These are phyloP conservation scores for Candida arabinofermentans DNA, from an alignment of 805 yeast genomes.

Conservation along the genomic window DNA sequence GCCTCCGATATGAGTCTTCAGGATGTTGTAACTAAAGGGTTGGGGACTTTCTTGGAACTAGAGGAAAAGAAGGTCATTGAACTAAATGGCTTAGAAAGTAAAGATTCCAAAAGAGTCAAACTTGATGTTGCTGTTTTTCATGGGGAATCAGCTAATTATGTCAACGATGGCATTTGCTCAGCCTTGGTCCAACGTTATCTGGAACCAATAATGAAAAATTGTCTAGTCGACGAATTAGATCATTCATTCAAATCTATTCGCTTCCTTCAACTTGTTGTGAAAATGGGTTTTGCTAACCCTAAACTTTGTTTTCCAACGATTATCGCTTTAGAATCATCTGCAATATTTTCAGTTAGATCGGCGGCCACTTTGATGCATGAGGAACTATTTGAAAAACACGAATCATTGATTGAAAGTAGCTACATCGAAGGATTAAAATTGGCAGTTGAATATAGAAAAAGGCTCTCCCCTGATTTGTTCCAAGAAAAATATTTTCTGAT, in stretches of 20 bases:
- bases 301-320: constrained; percentile 63
- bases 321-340: constrained; percentile 63
- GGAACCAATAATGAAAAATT: constrained; percentile 41
- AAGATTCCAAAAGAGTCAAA: constrained; percentile 31
- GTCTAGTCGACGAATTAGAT: constrained; percentile 41
- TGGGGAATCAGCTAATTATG: constrained; percentile 46
- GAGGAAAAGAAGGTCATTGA: constrained; percentile 49
- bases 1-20: constrained; percentile 37
- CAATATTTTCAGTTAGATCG: constrained; percentile 36
- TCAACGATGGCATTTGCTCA: constrained; percentile 70
- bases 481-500: constrained; percentile 34
- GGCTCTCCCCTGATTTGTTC: constrained; percentile 23
- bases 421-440: constrained; percentile 58
- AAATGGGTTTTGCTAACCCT: constrained; percentile 74
- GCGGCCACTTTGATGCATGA: constrained; percentile 51
- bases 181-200: constrained; percentile 65
- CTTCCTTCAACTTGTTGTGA: constrained; percentile 52
- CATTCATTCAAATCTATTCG: constrained; percentile 48
- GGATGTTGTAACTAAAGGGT: constrained; percentile 50
- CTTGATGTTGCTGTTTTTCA: constrained; percentile 51
- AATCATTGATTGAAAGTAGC: constrained; percentile 63
- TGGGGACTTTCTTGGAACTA: constrained; percentile 51
- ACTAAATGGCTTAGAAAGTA: constrained; percentile 36
- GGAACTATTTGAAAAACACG: constrained; percentile 60
- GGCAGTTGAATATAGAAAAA: constrained; percentile 45